Evolutionary conservation across 225 moss, liverwort and hornwort genomes (phyloP).

Genomic region (Physcomitrellopsis africana): DNA sequence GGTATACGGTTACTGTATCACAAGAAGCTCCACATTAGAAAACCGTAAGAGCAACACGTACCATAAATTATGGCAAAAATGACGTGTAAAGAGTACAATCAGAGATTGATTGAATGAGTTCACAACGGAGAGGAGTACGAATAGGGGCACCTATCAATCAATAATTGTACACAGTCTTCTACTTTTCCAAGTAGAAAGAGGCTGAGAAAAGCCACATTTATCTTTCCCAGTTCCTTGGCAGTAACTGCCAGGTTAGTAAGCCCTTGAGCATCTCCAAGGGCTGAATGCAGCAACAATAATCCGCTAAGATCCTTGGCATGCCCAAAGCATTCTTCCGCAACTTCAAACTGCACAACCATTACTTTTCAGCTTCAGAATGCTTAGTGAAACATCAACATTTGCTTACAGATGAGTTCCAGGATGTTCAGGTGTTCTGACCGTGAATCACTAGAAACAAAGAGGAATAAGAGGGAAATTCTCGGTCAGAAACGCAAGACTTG

Average conservation of each 20-base stretch:
- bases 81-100: not conserved
- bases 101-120: not conserved
- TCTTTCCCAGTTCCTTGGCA: slow-evolving; percentile 92
- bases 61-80: not conserved
- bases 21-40: not conserved
- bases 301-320: slow-evolving; percentile 96
- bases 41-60: not conserved
- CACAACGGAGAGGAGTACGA: not conserved
- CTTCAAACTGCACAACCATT: slow-evolving; percentile 67
- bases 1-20: slow-evolving; percentile 86
- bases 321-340: slow-evolving; percentile 87
- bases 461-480: no score
- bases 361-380: slow-evolving; percentile 20
- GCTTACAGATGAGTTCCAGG: not conserved
- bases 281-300: slow-evolving; percentile 83
- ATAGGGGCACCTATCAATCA: slow-evolving; percentile 80
- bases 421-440: slow-evolving; percentile 5
- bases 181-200: slow-evolving; percentile 84
- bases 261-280: slow-evolving; percentile 81
- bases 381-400: slow-evolving; percentile 1
- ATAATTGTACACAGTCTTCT: slow-evolving; percentile 87
- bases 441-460: not conserved
- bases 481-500: no score
- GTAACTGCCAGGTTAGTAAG: slow-evolving; percentile 70
- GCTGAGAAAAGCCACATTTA: slow-evolving; percentile 91